phyloP scores from a whole-genome alignment of 495 filamentous ascomycete genomes.

The Aspergillus asperescens region DNA sequence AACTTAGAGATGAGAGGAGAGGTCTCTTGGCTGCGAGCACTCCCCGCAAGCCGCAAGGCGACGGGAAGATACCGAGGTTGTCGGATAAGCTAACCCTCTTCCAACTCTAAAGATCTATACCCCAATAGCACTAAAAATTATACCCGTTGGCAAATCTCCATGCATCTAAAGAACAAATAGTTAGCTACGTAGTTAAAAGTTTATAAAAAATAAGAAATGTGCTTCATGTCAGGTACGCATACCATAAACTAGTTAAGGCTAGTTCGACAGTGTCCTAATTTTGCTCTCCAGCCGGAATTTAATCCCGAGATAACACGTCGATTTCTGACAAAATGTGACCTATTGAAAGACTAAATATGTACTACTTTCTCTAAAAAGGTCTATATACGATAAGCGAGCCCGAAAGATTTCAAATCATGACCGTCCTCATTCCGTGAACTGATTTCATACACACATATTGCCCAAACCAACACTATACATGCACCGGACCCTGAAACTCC shows the following conservation, averaged over 20 bases:
- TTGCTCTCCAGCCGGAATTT: conserved; percentile 2
- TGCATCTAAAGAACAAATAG: no score
- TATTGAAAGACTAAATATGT: conserved; percentile 1
- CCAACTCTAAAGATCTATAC: no score
- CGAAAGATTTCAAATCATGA: conserved; percentile 9
- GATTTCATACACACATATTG: conserved; percentile 3
- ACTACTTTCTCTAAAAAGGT: background rate
- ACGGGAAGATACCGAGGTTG: conserved; percentile 11
- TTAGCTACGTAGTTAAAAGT: no score
- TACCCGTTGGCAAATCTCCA: no score
- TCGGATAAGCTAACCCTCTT: conserved; percentile 22
- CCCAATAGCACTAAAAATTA: no score
- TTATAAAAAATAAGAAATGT: no score
- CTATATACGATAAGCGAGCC: conserved; percentile 1
- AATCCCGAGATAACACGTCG: conserved; percentile 15
- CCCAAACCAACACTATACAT: conserved; percentile 5
- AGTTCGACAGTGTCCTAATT: no score
- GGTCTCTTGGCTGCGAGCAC: background rate
- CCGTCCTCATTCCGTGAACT: background rate
- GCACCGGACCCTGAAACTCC: conserved; percentile 4
- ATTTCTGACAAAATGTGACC: conserved; percentile 5
- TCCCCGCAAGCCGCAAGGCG: background rate
- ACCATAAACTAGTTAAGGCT: no score
- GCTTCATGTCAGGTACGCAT: no score
- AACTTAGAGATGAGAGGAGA: background rate